Conservation (phyloP, 305 asterid genomes). For the Ajuga reptans region DNA sequence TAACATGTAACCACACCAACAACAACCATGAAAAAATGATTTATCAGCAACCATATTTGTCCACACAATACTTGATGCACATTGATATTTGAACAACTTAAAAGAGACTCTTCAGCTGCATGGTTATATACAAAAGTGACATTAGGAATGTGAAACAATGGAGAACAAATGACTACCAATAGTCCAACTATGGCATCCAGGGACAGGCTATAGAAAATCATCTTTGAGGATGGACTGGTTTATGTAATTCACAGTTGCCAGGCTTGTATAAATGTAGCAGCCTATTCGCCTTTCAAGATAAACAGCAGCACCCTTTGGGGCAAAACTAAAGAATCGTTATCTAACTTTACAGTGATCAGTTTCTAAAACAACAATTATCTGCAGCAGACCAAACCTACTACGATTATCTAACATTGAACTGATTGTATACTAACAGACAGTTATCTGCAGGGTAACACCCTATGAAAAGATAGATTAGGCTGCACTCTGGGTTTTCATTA, state of each 20-base stretch:
- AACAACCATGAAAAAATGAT: neutral
- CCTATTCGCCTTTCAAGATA: neutral
- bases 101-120: neutral
- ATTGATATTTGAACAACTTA: neutral
- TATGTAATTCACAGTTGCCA: neutral
- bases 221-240: neutral
- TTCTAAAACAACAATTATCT: neutral
- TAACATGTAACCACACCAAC: neutral
- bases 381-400: neutral
- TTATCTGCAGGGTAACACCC: neutral
- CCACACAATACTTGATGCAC: neutral
- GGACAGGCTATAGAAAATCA: neutral
- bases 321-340: slow-evolving; percentile 5
- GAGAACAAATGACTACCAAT: neutral
- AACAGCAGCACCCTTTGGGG: neutral
- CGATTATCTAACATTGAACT: neutral
- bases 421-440: neutral
- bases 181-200: neutral
- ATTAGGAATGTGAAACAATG: neutral
- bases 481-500: neutral
- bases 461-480: neutral
- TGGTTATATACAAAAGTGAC: neutral
- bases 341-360: neutral
- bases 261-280: neutral
- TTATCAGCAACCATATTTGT: neutral